A percentile compares a stretch with the other conserved stretches of the same genome.
Evolutionary conservation across 345 rosid genomes (phyloP).

Genomic region (Odontarrhena argentea): DNA sequence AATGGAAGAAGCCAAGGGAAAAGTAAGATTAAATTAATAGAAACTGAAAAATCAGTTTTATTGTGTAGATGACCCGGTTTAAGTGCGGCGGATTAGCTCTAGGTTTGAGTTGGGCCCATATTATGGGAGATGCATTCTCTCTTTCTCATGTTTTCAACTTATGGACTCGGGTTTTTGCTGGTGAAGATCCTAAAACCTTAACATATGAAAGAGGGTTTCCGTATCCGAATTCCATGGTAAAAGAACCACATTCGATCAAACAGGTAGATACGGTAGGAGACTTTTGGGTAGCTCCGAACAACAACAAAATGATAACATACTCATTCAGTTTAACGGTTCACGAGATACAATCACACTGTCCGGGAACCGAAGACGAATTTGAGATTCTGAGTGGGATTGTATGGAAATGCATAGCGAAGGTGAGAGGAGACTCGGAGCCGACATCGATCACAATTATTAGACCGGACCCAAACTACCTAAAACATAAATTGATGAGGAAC

Average conservation of each 20-base stretch:
- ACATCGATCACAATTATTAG: constrained; percentile 51
- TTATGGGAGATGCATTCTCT: constrained; percentile 62
- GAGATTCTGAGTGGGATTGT: constrained; percentile 56
- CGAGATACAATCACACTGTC: constrained; percentile 34
- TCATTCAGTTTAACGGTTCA: constrained; percentile 46
- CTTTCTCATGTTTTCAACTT: constrained; percentile 42
- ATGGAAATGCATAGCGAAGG: constrained; percentile 60
- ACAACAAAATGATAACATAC: constrained; percentile 51
- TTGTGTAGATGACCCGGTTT: constrained; percentile 58
- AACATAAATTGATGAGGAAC: constrained; percentile 41
- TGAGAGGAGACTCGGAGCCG: constrained; percentile 37
- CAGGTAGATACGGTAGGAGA: constrained; percentile 71
- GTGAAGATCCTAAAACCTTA: constrained; percentile 14
- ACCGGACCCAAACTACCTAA: constrained; percentile 24
- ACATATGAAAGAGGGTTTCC: neutral
- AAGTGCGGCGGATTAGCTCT: constrained; percentile 71
- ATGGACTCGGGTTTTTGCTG: constrained; percentile 41
- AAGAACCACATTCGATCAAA: constrained; percentile 52
- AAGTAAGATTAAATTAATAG: neutral
- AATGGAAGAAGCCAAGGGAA: neutral
- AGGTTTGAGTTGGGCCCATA: constrained; percentile 74
- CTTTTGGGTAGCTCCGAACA: constrained; percentile 53
- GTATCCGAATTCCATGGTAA: neutral
- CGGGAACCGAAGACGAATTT: constrained; percentile 40
- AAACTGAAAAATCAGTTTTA: neutral